Conservation (phyloP, 768 basidiomycete genomes). For the Scleroderma bovista region DNA sequence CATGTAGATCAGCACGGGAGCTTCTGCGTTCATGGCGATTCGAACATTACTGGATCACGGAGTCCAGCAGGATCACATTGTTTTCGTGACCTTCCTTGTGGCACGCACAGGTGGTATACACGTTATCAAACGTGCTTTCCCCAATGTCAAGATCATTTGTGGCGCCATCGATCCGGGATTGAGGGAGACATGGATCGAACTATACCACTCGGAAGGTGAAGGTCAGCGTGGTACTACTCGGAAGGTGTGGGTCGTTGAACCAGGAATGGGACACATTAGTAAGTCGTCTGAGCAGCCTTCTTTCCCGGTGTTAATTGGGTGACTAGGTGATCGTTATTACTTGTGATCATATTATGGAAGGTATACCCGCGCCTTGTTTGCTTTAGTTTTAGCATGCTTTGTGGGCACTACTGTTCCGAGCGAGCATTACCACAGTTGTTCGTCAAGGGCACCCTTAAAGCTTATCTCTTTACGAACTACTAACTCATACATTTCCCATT, state of each 20-base stretch:
- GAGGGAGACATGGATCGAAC: conserved; percentile 67
- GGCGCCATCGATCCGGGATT: conserved; percentile 78
- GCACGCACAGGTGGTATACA: conserved; percentile 76
- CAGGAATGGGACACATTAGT: conserved; percentile 90
- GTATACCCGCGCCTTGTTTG: not conserved
- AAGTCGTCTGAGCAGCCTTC: conserved; percentile 9
- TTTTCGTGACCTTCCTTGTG: conserved; percentile 87
- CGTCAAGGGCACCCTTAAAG: no score
- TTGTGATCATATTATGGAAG: conserved; percentile 14
- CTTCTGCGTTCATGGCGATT: conserved; percentile 92
- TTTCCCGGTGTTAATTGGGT: not conserved
- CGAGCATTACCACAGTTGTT: no score
- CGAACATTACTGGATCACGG: conserved; percentile 92
- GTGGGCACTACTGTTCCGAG: no score
- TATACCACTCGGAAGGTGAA: conserved; percentile 43
- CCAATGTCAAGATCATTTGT: conserved; percentile 76
- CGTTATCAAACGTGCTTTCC: conserved; percentile 79
- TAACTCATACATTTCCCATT: no score
- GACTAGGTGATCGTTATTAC: conserved; percentile 39
- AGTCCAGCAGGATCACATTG: conserved; percentile 73
- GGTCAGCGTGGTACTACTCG: conserved; percentile 41
- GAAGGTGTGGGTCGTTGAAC: conserved; percentile 79
- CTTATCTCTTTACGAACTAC: no score
- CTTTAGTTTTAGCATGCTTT: no score
- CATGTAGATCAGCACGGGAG: conserved; percentile 83